phyloP scores from a whole-genome alignment of 306 rosid species.

The apple (Malus domestica) region DNA sequence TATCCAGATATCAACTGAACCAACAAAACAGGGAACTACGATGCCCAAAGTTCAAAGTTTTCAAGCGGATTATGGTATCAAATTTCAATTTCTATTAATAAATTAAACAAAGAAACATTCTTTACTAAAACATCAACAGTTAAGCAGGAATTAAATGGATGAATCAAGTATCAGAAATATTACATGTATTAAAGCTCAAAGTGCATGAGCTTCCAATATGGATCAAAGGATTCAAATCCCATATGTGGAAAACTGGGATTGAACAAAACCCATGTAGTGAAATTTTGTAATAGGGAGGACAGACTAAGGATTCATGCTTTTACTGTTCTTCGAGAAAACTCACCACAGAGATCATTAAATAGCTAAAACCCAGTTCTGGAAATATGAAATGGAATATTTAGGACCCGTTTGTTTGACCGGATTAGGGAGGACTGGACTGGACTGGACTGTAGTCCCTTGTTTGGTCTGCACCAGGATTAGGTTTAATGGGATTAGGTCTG shows the following conservation, averaged over 20 bases:
- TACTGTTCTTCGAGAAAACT: constrained; percentile 1
- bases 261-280: background rate
- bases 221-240: constrained; percentile 15
- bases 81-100: background rate
- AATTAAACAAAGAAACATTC: background rate
- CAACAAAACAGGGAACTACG: background rate
- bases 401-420: no score
- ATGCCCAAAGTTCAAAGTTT: background rate
- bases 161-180: constrained; percentile 3
- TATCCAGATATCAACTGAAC: background rate
- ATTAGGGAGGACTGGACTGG: no score
- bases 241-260: background rate
- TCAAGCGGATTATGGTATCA: background rate
- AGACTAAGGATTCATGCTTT: background rate
- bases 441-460: no score
- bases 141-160: background rate
- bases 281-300: background rate
- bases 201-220: constrained; percentile 1
- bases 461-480: no score
- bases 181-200: constrained; percentile 11
- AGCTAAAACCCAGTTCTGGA: background rate
- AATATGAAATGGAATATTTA: background rate
- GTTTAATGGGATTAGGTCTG: no score
- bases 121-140: background rate
- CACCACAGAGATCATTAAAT: background rate